A percentile compares a stretch with the other conserved stretches of the same genome.
These are phyloP conservation scores for Cynara cardunculus DNA, from an alignment of 129 eudicot genomes.

Conservation along the genomic window DNA sequence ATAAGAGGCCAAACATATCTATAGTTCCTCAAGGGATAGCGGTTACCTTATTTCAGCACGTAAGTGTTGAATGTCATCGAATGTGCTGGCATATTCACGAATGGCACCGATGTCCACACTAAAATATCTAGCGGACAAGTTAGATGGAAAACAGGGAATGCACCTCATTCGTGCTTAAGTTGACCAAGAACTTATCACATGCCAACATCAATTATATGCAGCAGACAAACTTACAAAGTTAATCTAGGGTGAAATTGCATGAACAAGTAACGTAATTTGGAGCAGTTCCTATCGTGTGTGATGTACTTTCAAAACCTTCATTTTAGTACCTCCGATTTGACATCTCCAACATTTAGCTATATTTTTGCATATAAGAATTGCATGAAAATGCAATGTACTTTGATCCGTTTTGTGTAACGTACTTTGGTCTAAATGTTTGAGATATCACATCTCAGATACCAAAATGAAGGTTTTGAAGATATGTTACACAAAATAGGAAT, in stretches of 20 bases:
- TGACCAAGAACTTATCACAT: neutral
- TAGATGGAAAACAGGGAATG: constrained; percentile 31
- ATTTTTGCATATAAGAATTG: neutral
- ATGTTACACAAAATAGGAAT: neutral
- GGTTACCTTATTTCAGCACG: constrained; percentile 94
- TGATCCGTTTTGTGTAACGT: neutral
- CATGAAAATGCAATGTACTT: neutral
- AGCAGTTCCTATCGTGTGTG: neutral
- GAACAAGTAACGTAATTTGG: neutral
- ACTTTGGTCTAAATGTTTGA: neutral
- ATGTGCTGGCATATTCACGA: constrained; percentile 69
- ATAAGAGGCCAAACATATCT: neutral
- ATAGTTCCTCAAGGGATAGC: neutral
- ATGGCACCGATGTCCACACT: constrained; percentile 81
- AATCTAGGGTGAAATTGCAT: neutral
- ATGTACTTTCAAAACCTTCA: neutral
- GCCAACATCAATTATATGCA: neutral
- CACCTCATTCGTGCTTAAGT: constrained; percentile 1
- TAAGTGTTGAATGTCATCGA: constrained; percentile 72
- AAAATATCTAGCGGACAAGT: constrained; percentile 61
- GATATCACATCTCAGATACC: neutral
- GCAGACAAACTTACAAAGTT: constrained; percentile 5
- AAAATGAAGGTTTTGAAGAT: neutral
- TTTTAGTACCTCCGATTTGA: neutral
- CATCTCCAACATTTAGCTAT: neutral